Base-by-base conservation (phyloP, 2,329 filamentous ascomycete genomes). In the Rhytidhysteron rufulum region DNA sequence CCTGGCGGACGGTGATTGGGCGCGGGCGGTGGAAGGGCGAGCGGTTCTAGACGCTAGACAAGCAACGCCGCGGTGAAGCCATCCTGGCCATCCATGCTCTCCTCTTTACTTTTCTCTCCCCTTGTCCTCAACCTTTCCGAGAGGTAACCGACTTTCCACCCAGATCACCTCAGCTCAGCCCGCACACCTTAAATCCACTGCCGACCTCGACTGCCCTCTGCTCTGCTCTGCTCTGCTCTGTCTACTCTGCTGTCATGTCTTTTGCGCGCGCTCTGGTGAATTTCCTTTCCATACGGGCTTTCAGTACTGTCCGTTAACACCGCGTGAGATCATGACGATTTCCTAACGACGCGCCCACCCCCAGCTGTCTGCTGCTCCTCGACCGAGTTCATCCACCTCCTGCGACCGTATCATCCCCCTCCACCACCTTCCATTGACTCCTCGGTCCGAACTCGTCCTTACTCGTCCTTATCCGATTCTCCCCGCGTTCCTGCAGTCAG, bases 321-420 rank as follows among this genome's bases (percentile, higher is more conserved):
- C 15, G 24, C n/a, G n/a, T n/a, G n/a, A n/a, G 34, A 22, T 22
- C 24, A 37, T 37, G 35, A 29, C 35, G 13, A 37, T 19, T 30
- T 30, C 21, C 11, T 19, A 30, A 37, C 13, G 19, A 18, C 35
- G 20, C 25, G 17, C 7, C 17, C 21, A 8, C 22, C 24, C 9
- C 24, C 35, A 19, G 35, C 35, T 37, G 24, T 8, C 24, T 8
- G 13, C 24, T 13, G 8, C 7, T 27, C 5, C 35, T 27, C 22
- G 25, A 15, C 17, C 22, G 29, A n/a, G 21, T 16, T 18, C 30
- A 13, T 27, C 24, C 35, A 13, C 27, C 15, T 25, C 2, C 25
- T 19, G 17, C 35, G 22, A 30, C 13, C 15, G 11, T 36, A 8
- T 13, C 7, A 27, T 13, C 7, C 7, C 24, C 24, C 24, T 27